Percentiles rank a stretch among this genome's conserved stretches.
Evolutionary conservation across 345 rosid species (phyloP).

Genomic region (Melastoma malabathricum): DNA sequence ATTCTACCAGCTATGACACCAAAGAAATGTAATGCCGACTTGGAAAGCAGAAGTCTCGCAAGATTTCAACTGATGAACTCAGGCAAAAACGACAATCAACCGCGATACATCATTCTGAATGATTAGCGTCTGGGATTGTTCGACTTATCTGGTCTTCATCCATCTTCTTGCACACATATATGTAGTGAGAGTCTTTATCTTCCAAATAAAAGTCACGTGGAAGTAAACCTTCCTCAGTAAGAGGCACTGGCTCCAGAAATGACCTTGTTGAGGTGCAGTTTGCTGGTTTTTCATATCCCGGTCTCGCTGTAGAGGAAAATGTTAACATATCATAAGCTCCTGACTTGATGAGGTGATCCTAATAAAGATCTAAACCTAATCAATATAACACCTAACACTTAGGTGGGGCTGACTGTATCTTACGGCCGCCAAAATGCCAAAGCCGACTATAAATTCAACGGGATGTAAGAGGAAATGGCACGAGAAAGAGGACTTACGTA

Average conservation of each 20-base stretch:
- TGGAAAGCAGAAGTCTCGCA: neutral
- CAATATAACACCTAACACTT: too few species aligned
- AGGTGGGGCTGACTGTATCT: too few species aligned
- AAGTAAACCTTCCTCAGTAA: conserved; percentile 54
- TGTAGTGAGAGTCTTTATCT: conserved; percentile 90
- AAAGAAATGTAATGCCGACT: too few species aligned
- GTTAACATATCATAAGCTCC: neutral
- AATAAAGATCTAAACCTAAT: too few species aligned
- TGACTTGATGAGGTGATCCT: neutral
- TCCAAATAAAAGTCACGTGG: conserved; percentile 55
- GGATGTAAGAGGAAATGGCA: too few species aligned
- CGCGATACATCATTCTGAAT: too few species aligned
- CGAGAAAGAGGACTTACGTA: conserved; percentile 41
- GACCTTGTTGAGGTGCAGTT: conserved; percentile 34
- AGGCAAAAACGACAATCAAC: neutral
- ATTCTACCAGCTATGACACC: too few species aligned
- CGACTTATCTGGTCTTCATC: conserved; percentile 20
- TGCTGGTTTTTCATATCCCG: conserved; percentile 46
- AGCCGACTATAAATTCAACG: too few species aligned
- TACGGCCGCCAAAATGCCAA: too few species aligned
- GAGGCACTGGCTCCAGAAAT: conserved; percentile 47
- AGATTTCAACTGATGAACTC: conserved; percentile 1
- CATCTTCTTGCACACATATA: conserved; percentile 60
- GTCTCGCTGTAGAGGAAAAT: conserved; percentile 55
- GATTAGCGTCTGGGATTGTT: conserved; percentile 19